Base-by-base conservation (phyloP, 352 stramenopile species). In the Globisporangium mamillatum region DNA sequence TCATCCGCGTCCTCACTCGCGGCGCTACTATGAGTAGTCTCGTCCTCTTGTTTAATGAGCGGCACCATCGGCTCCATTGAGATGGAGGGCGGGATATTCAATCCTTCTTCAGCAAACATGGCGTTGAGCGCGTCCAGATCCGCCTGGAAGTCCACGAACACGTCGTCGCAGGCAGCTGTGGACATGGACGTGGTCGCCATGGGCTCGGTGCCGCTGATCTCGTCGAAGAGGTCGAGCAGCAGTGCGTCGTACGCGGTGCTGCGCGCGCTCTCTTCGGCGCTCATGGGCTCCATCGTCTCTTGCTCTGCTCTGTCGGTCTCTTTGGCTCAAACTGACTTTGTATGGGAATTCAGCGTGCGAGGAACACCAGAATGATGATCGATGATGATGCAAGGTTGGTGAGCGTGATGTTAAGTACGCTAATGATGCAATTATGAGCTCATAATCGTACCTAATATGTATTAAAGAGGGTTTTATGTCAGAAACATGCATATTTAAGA, bases 41-140 rank as follows among this genome's bases (percentile, higher is more conserved):
- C 0, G 18, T 24, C 0, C 12, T 58, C 24, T 3, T 58, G 52
- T 16, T 58, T 58, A 2, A 54, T 14, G 1, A 7, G 34, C 24
- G 34, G 3, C 34, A 10, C 27, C 18, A 34, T 46, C 38, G 22
- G 22, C 22, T 24, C 22, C 22, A 24, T 24, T 24, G 22, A 24
- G 22, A 24, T 24, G 22, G 22, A 24, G 22, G 22, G 22, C 0
- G 22, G 22, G 22, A 24, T 24, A 24, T 24, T 24, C 22, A 24
- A 24, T 0, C 22, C 22, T 24, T 24, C 22, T 24, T 46, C 38
- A 12, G 38, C 38, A 46, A 46, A 20, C 38, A 46, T 46, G 38
- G 38, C 61, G 4, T 58, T 48, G 12, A 66, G 36, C 29, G 61
- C 61, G 29, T 66, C 61, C 29, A 66, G 16, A 34, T 66, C 61